A percentile compares a stretch with the other conserved stretches of the same genome.
Conservation (phyloP, 1,139 yeast genomes). For the Nadsonia starkeyi-henricii region DNA sequence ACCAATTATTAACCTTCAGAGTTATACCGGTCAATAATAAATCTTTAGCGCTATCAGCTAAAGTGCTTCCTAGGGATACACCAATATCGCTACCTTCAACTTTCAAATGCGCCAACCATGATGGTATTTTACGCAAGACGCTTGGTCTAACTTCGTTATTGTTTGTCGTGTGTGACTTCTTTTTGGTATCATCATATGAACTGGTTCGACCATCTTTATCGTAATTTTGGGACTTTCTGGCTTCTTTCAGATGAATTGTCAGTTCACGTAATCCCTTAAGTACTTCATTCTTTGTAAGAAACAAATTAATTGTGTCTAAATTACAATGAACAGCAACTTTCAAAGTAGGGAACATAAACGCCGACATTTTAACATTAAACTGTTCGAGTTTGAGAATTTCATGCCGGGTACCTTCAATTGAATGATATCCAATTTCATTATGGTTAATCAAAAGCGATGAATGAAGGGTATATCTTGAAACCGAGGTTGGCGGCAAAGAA, state of each 20-base stretch:
- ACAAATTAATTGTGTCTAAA: constrained; percentile 16
- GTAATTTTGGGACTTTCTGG: constrained; percentile 2
- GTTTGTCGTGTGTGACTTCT: background rate
- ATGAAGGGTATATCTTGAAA: constrained; percentile 13
- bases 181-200: background rate
- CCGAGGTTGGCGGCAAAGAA: constrained; percentile 11
- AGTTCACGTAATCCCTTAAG: constrained; percentile 18
- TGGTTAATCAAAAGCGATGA: constrained; percentile 17
- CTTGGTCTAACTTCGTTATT: constrained; percentile 2
- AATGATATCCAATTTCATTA: constrained; percentile 21
- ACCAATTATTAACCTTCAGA: constrained; percentile 7
- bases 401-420: constrained; percentile 17
- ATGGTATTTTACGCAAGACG: constrained; percentile 19
- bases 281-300: constrained; percentile 18
- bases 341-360: constrained; percentile 18
- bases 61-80: constrained; percentile 13
- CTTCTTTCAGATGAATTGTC: constrained; percentile 4
- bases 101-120: constrained; percentile 19
- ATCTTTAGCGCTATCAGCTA: constrained; percentile 8
- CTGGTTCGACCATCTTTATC: background rate
- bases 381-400: constrained; percentile 20
- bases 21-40: constrained; percentile 11
- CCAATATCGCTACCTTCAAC: constrained; percentile 19
- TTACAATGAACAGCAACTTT: constrained; percentile 16
- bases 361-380: constrained; percentile 16